Evolutionary conservation across 805 yeast genomes (phyloP), one percentile per base, ranked within the genome.

Genomic region (Candida anglica): DNA sequence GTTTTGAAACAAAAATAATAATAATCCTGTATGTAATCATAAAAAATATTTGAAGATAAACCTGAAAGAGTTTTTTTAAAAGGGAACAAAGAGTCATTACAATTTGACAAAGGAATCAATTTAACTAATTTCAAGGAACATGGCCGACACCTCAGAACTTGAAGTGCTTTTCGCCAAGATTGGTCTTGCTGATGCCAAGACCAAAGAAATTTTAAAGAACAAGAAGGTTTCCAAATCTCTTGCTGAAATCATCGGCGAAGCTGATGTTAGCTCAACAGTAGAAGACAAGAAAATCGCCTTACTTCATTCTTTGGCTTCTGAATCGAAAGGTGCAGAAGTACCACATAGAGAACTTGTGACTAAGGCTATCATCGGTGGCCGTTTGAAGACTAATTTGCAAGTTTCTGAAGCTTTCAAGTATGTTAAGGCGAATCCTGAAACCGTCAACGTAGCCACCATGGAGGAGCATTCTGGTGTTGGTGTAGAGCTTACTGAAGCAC

Each of bases 191-290:
- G 91, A 82, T 13, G 69, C 77, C 46, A 86, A 86, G 56, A 70
- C 85, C 39, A 75, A 78, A 32, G 98, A 93, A 53, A 81, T 88
- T 37, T 58, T 78, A 37, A 91, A 87, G 58, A 91, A 93, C 66
- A 79, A 80, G 55, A 89, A 89, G 58, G 94, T 89, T 26, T 75
- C 91, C 13, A 66, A 67, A 26, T 76, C 95, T 1, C 70, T 93
- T 33, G 71, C 68, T 19, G 74, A 74, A 23, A 72, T 88, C 39
- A 67, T 84, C 16, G 77, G 75, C 34, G 64, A 73, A 15, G 34
- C 34, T 6, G 43, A 38, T 5, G 21, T 30, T 6, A 50, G 50
- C 23, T 40, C 54, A 32, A 51, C 63, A 20, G 56, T 77, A 44
- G 83, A 79, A 41, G 84, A 80, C 47, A 61, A 79, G 39, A 71